Evolutionary conservation across 2,329 filamentous ascomycete genomes (phyloP), one percentile per base, ranked within the genome.

Genomic region (Pseudocercospora macadamiae): DNA sequence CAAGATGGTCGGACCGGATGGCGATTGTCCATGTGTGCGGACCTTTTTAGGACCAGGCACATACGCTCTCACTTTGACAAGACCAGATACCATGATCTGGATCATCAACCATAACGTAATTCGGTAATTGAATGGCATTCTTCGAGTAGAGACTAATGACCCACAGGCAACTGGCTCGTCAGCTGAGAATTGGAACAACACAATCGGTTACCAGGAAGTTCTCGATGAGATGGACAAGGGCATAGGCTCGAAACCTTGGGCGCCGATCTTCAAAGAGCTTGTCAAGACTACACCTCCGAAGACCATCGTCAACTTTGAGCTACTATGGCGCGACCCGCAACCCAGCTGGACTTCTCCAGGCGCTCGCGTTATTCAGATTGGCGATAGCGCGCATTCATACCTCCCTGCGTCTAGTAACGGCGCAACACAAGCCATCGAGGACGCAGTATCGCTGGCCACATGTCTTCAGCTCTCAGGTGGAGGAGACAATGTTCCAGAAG

Each of bases 241-340:
- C 67, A 73, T 75, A 1, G 77, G 75, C 2, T 74, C 75, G 57
- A 70, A 72, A 56, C 76, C 77, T 48, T 80, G 78, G 77, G 75
- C 75, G 4, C 74, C 74, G 2, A 76, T 78, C 56, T 79, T 80
- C 73, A 76, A 78, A 60, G 70, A 75, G 12, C 73, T 80, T 14
- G 76, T 80, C 32, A 72, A 75, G 30, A 68, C 68, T 57, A 79
- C 77, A 7, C 78, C 79, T 14, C 68, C 71, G 10, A 75, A 80
- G 48, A 80, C 76, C 21, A 78, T 81, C 49, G 76, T 82, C 61
- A 78, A 80, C 70, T 82, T 79, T 59, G 75, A 78, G 60, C 74
- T 82, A 2, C 71, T 80, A 16, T 81, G 77, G 79, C 53, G 68
- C 56, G 76, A 80, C 62, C 77, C 77, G 4, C 75, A 79, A 57